Evolutionary conservation across 2,329 filamentous ascomycete species (phyloP).

Genomic region (Zymoseptoria passerinii): DNA sequence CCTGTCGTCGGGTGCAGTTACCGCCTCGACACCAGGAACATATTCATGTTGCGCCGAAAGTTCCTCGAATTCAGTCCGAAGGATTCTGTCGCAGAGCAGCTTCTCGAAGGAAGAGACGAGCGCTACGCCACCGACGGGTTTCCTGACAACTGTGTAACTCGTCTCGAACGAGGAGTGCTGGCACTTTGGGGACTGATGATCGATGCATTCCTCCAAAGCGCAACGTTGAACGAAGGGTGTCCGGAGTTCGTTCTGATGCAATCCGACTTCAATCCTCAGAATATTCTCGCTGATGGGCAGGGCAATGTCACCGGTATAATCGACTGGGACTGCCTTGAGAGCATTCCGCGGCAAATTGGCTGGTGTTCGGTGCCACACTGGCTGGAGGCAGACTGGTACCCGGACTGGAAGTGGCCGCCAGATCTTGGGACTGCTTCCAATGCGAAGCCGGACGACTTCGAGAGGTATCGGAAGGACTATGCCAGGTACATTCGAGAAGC

Average conservation of each 20-base stretch:
- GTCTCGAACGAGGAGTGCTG: background rate
- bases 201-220: conserved; percentile 10
- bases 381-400: conserved; percentile 10
- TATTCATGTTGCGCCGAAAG: conserved; percentile 9
- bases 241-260: conserved; percentile 15
- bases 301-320: conserved; percentile 11
- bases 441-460: conserved; percentile 9
- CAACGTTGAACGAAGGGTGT: conserved; percentile 3
- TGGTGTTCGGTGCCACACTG: conserved; percentile 14
- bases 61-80: conserved; percentile 3
- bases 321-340: conserved; percentile 16
- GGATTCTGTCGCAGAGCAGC: conserved; percentile 7
- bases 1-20: conserved; percentile 5
- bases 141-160: background rate
- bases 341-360: conserved; percentile 11
- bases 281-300: conserved; percentile 11
- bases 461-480: conserved; percentile 12
- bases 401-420: conserved; percentile 9
- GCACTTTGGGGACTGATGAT: conserved; percentile 13
- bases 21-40: conserved; percentile 8
- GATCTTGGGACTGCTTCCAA: background rate
- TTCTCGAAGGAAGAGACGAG: conserved; percentile 5
- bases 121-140: conserved; percentile 5
- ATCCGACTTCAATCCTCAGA: conserved; percentile 16
- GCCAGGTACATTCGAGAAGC: conserved; percentile 10